Evolutionary conservation across 352 stramenopile species (phyloP).

Genomic region (Globisporangium middletonii): DNA sequence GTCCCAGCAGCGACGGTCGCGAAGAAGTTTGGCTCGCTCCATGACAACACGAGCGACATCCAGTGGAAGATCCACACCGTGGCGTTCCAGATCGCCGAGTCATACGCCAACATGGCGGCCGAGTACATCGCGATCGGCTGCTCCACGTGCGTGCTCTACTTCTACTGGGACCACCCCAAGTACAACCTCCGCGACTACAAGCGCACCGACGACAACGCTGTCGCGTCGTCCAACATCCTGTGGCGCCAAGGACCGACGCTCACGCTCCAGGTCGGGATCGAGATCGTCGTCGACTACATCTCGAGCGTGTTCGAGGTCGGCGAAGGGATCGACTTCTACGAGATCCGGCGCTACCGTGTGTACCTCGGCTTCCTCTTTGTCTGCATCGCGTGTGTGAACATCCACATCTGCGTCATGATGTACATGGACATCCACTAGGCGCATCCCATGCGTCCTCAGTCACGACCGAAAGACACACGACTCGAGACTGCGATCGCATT

Average conservation of each 20-base stretch:
- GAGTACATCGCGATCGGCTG: conserved; percentile 45
- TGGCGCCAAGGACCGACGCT: conserved; percentile 3
- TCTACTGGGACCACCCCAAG: conserved; percentile 26
- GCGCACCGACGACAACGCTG: not conserved
- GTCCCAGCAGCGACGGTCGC: no score
- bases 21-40: no score
- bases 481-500: no score
- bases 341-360: conserved; percentile 15
- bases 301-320: conserved; percentile 6
- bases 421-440: conserved; percentile 7
- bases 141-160: conserved; percentile 34
- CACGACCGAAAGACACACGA: no score
- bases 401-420: conserved; percentile 22
- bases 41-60: not conserved
- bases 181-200: conserved; percentile 12
- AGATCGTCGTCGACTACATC: conserved; percentile 10
- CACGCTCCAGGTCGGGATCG: conserved; percentile 6
- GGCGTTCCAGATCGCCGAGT: conserved; percentile 27
- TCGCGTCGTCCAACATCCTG: not conserved
- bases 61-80: conserved; percentile 13
- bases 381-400: conserved; percentile 22
- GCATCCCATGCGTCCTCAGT: no score
- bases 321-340: conserved; percentile 15
- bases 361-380: conserved; percentile 26
- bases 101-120: conserved; percentile 40